Evolutionary conservation across 1,284 basidiomycete genomes (phyloP), one percentile per base, ranked within the genome.

Genomic region (Moesziomyces antarcticus): DNA sequence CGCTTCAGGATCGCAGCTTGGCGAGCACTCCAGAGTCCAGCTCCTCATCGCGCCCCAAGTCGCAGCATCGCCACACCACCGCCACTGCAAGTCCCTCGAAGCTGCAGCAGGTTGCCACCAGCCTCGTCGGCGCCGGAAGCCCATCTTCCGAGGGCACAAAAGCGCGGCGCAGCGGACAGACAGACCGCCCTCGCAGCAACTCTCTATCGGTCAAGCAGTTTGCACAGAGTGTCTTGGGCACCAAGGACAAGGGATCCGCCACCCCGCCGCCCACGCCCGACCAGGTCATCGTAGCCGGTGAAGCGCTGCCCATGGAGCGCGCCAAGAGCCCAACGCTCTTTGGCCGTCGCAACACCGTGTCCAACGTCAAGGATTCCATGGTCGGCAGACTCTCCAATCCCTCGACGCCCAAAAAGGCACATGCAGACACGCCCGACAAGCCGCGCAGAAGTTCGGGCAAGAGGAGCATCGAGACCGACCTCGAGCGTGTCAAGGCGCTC

Each of bases 321-420:
- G 60, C 67, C 13, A 80, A 75, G 50, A 77, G 75, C 21, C 77
- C 78, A 8, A 74, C 60, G 11, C 41, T 76, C 5, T 76, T 76
- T 33, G 71, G 74, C 16, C 64, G 70, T 24, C 70, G 70, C 41
- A 73, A 67, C n/a, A 73, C 70, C 0, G 70, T 64, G 20, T 51
- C 63, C 14, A 71, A 65, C 22, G 63, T 66, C 56, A 73, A 73
- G 24, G 70, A 67, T 18, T 53, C 64, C 3, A 56, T 73, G 59
- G 55, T 60, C 9, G 70, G 59, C 27, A 52, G 56, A 20, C 52
- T 67, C 5, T 73, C 71, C 10, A 58, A 42, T 40, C 71, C 71
- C n/a, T 61, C 65, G 11, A 69, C 69, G n/a, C 73, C 73, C 3
- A 72, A 72, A 25, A 72, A 69, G 50, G 40, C 54, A 10, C 21